Conservation (phyloP, 768 basidiomycete genomes). For the Asterophora lycoperdoides region DNA sequence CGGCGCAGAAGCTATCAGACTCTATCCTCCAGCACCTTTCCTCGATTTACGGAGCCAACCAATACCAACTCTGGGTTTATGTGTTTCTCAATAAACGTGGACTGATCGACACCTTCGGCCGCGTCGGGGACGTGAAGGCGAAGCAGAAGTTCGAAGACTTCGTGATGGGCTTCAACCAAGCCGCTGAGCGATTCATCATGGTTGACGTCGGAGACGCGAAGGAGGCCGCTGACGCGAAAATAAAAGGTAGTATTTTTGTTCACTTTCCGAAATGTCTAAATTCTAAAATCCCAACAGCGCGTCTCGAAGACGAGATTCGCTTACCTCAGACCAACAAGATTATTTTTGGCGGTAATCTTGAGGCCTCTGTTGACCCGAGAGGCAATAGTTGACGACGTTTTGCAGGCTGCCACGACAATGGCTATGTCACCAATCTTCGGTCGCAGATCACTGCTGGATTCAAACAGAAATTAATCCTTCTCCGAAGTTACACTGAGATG, state of each 20-base stretch:
- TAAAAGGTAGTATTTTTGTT: conserved; percentile 48
- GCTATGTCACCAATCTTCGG: conserved; percentile 59
- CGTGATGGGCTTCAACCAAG: conserved; percentile 65
- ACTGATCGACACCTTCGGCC: conserved; percentile 46
- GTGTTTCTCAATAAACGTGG: conserved; percentile 64
- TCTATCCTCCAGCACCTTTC: conserved; percentile 34
- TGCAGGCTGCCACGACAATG: conserved; percentile 69
- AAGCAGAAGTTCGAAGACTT: conserved; percentile 57
- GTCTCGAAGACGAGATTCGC: conserved; percentile 57
- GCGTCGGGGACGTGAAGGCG: conserved; percentile 31
- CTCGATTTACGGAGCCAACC: conserved; percentile 30
- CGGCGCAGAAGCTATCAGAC: conserved; percentile 46
- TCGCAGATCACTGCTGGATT: conserved; percentile 63
- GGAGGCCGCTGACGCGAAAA: conserved; percentile 73
- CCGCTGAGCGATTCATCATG: conserved; percentile 61
- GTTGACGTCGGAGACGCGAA: conserved; percentile 68
- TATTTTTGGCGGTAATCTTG: conserved; percentile 56
- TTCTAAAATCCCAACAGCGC: conserved; percentile 33
- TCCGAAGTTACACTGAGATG: conserved; percentile 59
- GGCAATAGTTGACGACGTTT: conserved; percentile 1
- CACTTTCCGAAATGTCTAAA: conserved; percentile 2
- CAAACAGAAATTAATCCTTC: conserved; percentile 58
- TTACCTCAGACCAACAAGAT: conserved; percentile 62
- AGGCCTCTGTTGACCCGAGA: not conserved
- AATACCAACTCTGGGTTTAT: conserved; percentile 57